A percentile compares a stretch with the other conserved stretches of the same genome.
phyloP scores from a whole-genome alignment of 2,329 filamentous ascomycete species.

The Neonectria neomacrospora region DNA sequence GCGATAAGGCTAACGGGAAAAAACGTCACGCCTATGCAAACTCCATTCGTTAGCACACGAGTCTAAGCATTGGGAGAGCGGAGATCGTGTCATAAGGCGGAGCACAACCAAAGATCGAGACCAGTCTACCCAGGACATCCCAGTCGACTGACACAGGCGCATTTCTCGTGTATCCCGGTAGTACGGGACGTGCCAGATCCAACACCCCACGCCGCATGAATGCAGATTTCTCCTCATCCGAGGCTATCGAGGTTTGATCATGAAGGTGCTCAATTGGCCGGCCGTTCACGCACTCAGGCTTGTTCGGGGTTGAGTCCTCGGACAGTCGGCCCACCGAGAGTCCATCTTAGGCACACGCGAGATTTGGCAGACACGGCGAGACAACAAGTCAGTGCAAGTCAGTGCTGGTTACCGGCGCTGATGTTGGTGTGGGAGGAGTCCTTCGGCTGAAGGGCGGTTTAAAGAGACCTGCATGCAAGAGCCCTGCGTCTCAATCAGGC shows the following conservation, averaged over 20 bases:
- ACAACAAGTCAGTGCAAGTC: constrained; percentile 20
- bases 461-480: background rate
- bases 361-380: constrained; percentile 27
- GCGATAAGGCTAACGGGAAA: constrained; percentile 40
- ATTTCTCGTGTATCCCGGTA: constrained; percentile 42
- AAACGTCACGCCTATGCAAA: constrained; percentile 43
- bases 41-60: constrained; percentile 37
- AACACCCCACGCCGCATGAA: constrained; percentile 32
- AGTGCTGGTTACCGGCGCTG: no score
- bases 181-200: constrained; percentile 42
- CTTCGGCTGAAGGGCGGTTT: constrained; percentile 4
- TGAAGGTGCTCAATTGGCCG: constrained; percentile 29
- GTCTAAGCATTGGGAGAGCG: constrained; percentile 33
- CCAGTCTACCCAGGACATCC: constrained; percentile 38
- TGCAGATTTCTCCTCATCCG: constrained; percentile 33
- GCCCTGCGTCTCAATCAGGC: background rate
- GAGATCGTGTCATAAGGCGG: constrained; percentile 46
- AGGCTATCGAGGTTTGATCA: constrained; percentile 31
- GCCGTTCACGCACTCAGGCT: constrained; percentile 8
- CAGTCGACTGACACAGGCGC: constrained; percentile 26
- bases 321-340: constrained; percentile 3
- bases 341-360: constrained; percentile 27
- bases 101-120: constrained; percentile 42
- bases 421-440: background rate
- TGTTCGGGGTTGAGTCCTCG: constrained; percentile 8